These are phyloP conservation scores for Penicillium olsonii DNA, from an alignment of 2,329 filamentous ascomycete genomes.

Conservation along the genomic window DNA sequence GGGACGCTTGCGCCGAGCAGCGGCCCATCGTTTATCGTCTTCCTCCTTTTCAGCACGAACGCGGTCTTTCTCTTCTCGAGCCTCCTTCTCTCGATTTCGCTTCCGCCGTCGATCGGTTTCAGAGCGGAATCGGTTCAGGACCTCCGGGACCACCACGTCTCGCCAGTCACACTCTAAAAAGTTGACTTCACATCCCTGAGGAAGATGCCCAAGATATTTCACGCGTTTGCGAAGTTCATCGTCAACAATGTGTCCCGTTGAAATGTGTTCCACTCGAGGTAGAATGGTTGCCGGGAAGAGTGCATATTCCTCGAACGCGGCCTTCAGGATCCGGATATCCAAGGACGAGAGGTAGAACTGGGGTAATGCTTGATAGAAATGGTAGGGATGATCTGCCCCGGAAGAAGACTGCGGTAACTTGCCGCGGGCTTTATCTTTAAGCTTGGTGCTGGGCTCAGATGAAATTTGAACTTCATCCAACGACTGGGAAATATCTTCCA, in stretches of 20 bases:
- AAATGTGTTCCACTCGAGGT: constrained; percentile 85
- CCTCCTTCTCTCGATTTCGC: constrained; percentile 78
- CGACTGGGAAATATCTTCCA: constrained; percentile 26
- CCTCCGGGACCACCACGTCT: constrained; percentile 75
- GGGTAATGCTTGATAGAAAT: constrained; percentile 83
- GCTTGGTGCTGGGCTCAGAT: constrained; percentile 17
- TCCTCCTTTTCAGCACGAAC: constrained; percentile 79
- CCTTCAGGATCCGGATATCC: constrained; percentile 89
- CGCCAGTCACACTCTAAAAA: constrained; percentile 96
- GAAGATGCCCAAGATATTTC: constrained; percentile 84
- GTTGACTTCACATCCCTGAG: constrained; percentile 84
- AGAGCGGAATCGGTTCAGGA: constrained; percentile 71
- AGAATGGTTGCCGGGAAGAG: constrained; percentile 82
- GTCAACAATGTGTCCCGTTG: constrained; percentile 82
- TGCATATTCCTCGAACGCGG: constrained; percentile 80
- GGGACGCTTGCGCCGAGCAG: constrained; percentile 63
- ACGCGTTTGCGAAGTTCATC: constrained; percentile 79
- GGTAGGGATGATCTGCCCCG: constrained; percentile 62
- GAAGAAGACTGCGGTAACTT: constrained; percentile 44
- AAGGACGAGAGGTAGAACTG: constrained; percentile 89
- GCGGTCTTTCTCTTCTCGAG: constrained; percentile 82
- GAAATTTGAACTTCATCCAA: constrained; percentile 26
- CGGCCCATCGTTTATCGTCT: constrained; percentile 67
- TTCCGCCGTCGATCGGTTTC: constrained; percentile 78
- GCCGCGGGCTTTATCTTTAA: constrained; percentile 27